A percentile compares a stretch with the other conserved stretches of the same genome.
Evolutionary conservation across 2,329 filamentous ascomycete genomes (phyloP).

Genomic region (Paraconiothyrium sp.): DNA sequence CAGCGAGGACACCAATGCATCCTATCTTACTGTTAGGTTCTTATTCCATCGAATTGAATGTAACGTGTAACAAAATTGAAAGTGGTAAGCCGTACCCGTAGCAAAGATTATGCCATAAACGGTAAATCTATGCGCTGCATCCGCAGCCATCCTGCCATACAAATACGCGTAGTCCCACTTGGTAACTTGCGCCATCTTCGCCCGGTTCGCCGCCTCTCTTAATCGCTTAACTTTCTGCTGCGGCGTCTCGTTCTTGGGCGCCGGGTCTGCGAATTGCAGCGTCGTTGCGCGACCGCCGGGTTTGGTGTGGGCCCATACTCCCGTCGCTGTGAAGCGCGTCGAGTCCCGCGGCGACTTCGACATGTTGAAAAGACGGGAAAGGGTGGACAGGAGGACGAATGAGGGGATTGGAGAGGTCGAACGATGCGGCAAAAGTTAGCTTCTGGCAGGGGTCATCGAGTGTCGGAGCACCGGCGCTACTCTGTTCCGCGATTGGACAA

Average conservation of each 20-base stretch:
- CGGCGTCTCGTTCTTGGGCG: conserved; percentile 60
- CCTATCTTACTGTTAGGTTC: conserved; percentile 52
- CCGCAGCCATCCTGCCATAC: conserved; percentile 57
- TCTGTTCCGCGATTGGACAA: conserved; percentile 16
- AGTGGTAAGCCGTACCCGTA: conserved; percentile 58
- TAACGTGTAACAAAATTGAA: background rate
- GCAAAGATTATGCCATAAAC: conserved; percentile 69
- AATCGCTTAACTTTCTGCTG: conserved; percentile 64
- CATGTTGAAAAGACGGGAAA: conserved; percentile 43
- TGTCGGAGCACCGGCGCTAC: conserved; percentile 23
- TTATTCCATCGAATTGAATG: background rate
- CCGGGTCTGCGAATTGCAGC: conserved; percentile 51
- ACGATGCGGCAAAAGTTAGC: conserved; percentile 49
- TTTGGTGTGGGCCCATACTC: conserved; percentile 75
- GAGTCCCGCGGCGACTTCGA: conserved; percentile 80
- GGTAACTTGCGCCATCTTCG: conserved; percentile 61
- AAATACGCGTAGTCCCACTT: conserved; percentile 60
- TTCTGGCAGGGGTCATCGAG: conserved; percentile 28
- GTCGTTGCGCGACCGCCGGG: conserved; percentile 54
- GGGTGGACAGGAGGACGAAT: conserved; percentile 23
- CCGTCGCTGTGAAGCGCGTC: conserved; percentile 78
- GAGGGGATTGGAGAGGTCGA: conserved; percentile 35
- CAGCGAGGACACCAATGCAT: conserved; percentile 67
- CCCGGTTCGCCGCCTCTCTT: conserved; percentile 58
- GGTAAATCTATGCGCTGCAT: conserved; percentile 68